These are phyloP conservation scores for Paramecium tetraurelia DNA, from an alignment of 73 alveolate genomes.

Conservation along the genomic window DNA sequence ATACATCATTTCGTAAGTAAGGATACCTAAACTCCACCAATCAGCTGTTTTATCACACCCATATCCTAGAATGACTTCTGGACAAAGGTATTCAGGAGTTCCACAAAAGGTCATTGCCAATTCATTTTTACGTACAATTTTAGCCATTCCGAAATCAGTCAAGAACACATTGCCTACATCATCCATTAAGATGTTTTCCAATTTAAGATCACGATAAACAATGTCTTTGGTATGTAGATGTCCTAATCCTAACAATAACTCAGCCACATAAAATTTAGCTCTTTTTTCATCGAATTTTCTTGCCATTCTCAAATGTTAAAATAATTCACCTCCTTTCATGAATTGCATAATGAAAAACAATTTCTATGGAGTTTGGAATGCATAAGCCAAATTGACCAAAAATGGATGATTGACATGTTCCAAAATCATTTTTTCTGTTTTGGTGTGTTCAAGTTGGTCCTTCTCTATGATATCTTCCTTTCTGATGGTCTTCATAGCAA, in stretches of 20 bases:
- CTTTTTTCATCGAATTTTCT: constrained; percentile 76
- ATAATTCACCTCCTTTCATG: constrained; percentile 71
- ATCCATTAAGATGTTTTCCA: constrained; percentile 86
- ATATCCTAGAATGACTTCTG: constrained; percentile 73
- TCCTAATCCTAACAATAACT: constrained; percentile 81
- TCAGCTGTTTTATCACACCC: constrained; percentile 69
- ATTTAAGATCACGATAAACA: constrained; percentile 85
- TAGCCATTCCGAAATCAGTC: constrained; percentile 92
- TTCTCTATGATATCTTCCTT: constrained; percentile 85
- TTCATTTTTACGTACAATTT: constrained; percentile 75
- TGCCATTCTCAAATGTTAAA: constrained; percentile 60
- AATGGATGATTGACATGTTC: constrained; percentile 87
- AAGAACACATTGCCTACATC: constrained; percentile 85
- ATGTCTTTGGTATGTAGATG: constrained; percentile 85
- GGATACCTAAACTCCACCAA: constrained; percentile 72
- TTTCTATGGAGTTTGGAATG: constrained; percentile 78
- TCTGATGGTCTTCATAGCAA: constrained; percentile 89
- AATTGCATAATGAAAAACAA: constrained; percentile 62
- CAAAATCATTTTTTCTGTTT: constrained; percentile 88
- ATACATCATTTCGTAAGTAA: constrained; percentile 82
- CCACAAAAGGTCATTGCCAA: constrained; percentile 87
- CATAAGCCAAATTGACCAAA: constrained; percentile 87
- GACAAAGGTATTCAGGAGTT: constrained; percentile 89
- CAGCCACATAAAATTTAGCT: constrained; percentile 88
- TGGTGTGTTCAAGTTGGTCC: constrained; percentile 85